A percentile compares a stretch with the other conserved stretches of the same genome.
Conservation (phyloP, 1,139 yeast species). For the Debaryomyces psychrophilus region DNA sequence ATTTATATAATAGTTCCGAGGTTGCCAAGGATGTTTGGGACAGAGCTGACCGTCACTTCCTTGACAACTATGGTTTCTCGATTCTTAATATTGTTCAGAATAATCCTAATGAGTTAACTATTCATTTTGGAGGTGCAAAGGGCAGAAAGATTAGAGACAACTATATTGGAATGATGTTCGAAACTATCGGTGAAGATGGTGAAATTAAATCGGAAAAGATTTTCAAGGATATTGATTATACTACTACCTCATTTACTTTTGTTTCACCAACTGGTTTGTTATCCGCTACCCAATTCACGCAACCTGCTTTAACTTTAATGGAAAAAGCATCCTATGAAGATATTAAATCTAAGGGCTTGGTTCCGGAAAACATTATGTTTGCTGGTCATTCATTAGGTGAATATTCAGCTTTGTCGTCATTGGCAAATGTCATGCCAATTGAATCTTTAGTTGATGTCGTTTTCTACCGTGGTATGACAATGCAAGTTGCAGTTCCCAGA, state of each 20-base stretch:
- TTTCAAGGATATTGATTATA: conserved; percentile 85
- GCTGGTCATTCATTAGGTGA: conserved; percentile 99
- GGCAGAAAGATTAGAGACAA: conserved; percentile 95
- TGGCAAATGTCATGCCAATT: conserved; percentile 98
- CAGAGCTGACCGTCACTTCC: conserved; percentile 92
- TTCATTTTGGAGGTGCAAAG: conserved; percentile 96
- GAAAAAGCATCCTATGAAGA: conserved; percentile 99
- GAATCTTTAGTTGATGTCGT: conserved; percentile 98
- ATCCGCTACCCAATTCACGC: conserved; percentile 98
- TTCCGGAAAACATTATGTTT: conserved; percentile 89
- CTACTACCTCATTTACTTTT: conserved; percentile 84
- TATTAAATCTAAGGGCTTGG: conserved; percentile 92
- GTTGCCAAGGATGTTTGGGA: conserved; percentile 98
- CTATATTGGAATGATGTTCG: conserved; percentile 96
- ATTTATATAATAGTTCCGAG: conserved; percentile 83
- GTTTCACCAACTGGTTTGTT: conserved; percentile 92
- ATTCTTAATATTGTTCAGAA: conserved; percentile 92
- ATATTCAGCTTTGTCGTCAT: conserved; percentile 94
- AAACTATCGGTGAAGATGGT: conserved; percentile 87
- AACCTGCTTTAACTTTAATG: conserved; percentile 98
- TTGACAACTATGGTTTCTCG: conserved; percentile 94
- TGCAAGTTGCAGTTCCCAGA: conserved; percentile 99
- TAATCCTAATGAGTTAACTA: conserved; percentile 93
- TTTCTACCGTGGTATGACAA: conserved; percentile 99
- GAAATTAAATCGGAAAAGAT: conserved; percentile 88